phyloP scores from a whole-genome alignment of 495 filamentous ascomycete species.

The Hypoxylon fragiforme region DNA sequence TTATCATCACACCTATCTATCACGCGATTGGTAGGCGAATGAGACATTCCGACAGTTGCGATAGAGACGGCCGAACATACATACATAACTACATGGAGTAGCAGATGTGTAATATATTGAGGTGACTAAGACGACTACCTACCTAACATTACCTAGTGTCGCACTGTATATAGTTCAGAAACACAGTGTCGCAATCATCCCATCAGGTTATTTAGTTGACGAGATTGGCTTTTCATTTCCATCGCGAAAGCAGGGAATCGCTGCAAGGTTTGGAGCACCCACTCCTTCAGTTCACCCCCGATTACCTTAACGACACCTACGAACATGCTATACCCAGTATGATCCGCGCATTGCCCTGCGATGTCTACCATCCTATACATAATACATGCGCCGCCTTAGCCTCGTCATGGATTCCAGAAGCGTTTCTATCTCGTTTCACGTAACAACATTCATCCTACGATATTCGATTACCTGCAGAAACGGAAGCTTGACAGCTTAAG shows the following conservation, averaged over 20 bases:
- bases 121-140: too few relatives aligned
- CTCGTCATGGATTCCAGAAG: constrained; percentile 29
- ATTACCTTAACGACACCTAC: constrained; percentile 3
- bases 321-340: not conserved
- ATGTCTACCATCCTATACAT: not conserved
- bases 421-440: constrained; percentile 32
- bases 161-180: constrained; percentile 24
- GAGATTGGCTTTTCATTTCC: constrained; percentile 33
- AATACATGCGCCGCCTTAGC: constrained; percentile 16
- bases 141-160: too few relatives aligned
- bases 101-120: too few relatives aligned
- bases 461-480: constrained; percentile 5
- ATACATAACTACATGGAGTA: not conserved
- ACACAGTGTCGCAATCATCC: constrained; percentile 30
- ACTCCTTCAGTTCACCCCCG: constrained; percentile 8
- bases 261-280: constrained; percentile 28
- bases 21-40: constrained; percentile 17
- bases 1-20: constrained; percentile 18
- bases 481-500: constrained; percentile 25
- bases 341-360: not conserved
- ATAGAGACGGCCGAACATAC: constrained; percentile 1
- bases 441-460: constrained; percentile 11
- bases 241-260: constrained; percentile 31
- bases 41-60: constrained; percentile 2
- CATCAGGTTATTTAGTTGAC: constrained; percentile 22